These are phyloP conservation scores for Phaeodactylum tricornutum DNA, from an alignment of 108 stramenopile genomes.

Conservation along the genomic window DNA sequence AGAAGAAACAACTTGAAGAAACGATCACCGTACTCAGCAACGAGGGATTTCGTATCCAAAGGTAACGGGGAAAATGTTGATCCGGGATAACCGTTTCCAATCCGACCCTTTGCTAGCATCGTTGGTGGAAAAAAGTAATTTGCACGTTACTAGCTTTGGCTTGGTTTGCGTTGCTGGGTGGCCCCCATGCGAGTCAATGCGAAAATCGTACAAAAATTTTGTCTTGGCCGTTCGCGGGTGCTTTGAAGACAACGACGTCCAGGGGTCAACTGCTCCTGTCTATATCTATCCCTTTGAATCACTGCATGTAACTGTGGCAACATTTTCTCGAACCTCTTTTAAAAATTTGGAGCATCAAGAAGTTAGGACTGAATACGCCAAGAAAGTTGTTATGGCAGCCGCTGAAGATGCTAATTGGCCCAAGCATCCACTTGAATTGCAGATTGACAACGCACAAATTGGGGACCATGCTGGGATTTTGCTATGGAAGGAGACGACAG, in stretches of 20 bases:
- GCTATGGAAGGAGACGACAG: slow-evolving; percentile 33
- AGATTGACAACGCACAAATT: slow-evolving; percentile 26
- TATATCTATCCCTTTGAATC: slow-evolving; percentile 22
- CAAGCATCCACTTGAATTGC: slow-evolving; percentile 15
- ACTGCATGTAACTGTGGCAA: slow-evolving; percentile 39
- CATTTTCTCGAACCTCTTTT: slow-evolving; percentile 4
- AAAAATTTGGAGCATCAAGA: no score
- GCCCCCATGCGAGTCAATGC: slow-evolving; percentile 10
- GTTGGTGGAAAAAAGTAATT: not conserved
- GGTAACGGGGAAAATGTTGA: not conserved
- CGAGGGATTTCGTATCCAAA: no score
- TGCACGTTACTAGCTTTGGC: slow-evolving; percentile 8
- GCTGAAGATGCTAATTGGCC: slow-evolving; percentile 26
- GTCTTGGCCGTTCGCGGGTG: slow-evolving; percentile 13
- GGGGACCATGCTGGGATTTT: slow-evolving; percentile 36
- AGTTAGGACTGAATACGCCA: no score
- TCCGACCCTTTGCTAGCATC: not conserved
- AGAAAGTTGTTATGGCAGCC: no score
- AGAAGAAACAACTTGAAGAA: not conserved
- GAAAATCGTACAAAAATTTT: slow-evolving; percentile 13
- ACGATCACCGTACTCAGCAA: not conserved
- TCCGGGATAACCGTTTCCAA: not conserved
- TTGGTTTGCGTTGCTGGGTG: slow-evolving; percentile 27
- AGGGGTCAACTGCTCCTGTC: slow-evolving; percentile 3
- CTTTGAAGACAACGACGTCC: slow-evolving; percentile 11